Conservation (phyloP, 2,329 filamentous ascomycete species). For the Aspergillus ruber region DNA sequence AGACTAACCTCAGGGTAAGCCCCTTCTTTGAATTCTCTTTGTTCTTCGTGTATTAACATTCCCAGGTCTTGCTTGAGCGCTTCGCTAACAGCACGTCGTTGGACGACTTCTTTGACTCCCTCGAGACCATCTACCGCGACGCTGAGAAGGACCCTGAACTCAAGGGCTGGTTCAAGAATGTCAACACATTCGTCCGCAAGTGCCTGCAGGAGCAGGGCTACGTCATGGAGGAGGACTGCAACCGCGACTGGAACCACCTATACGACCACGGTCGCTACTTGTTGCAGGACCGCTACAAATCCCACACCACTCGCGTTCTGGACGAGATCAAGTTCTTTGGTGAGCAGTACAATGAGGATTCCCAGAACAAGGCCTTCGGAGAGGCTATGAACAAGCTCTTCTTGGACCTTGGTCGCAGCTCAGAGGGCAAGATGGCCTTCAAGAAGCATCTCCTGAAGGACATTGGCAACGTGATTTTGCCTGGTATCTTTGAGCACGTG, state of each 20-base stretch:
- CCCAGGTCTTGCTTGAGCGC: slow-evolving; percentile 77
- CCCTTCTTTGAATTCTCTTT: no score
- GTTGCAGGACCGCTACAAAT: slow-evolving; percentile 78
- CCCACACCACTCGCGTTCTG: slow-evolving; percentile 76
- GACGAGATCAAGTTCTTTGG: slow-evolving; percentile 87
- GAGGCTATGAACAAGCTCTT: slow-evolving; percentile 76
- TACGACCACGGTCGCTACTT: slow-evolving; percentile 82
- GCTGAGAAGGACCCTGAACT: slow-evolving; percentile 82
- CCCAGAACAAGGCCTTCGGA: slow-evolving; percentile 76
- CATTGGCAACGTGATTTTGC: slow-evolving; percentile 77
- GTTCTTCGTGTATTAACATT: slow-evolving; percentile 12
- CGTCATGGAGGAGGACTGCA: slow-evolving; percentile 75
- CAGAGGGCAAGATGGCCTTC: slow-evolving; percentile 76
- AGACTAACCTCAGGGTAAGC: slow-evolving; percentile 68
- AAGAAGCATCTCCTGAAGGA: slow-evolving; percentile 93
- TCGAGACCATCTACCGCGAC: slow-evolving; percentile 79
- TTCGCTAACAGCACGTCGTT: slow-evolving; percentile 92
- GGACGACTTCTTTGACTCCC: slow-evolving; percentile 76
- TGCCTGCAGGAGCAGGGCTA: slow-evolving; percentile 86
- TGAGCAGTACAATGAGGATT: slow-evolving; percentile 82
- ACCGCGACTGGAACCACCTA: slow-evolving; percentile 72
- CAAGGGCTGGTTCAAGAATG: slow-evolving; percentile 76
- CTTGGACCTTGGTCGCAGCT: slow-evolving; percentile 79
- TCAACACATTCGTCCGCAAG: slow-evolving; percentile 72
- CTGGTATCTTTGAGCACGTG: slow-evolving; percentile 71